Evolutionary conservation across 225 moss, liverwort and hornwort species (phyloP), one percentile per base, ranked within the genome.

Genomic region (Marchantia paleacea): DNA sequence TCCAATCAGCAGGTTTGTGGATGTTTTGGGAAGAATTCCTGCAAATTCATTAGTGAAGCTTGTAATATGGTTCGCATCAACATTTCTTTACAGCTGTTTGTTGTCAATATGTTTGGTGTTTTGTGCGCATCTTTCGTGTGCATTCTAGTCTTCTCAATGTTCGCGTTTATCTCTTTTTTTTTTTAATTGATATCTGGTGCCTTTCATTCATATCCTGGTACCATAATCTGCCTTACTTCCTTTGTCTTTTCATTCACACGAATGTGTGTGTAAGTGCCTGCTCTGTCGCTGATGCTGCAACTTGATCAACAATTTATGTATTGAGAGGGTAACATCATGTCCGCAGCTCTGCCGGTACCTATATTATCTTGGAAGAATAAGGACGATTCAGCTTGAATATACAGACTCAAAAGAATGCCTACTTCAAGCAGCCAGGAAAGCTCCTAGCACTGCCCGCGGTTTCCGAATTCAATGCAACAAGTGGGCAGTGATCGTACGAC

Each of bases 391-490:
- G 80, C 80, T 97, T 76, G 97, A 97, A 87, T 97, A 97, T 29
- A 94, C 94, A 72, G 97, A 97, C 79, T 93, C 97, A n/a, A 97
- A 93, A 78, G 97, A 97, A 67, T 94, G 97, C 83, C 86, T 97
- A 80, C 82, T 94, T 52, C 94, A 97, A 87, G 97, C 97, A 82
- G 92, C 92, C 79, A 90, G 97, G 74, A 97, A 97, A 83, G 94
- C 97, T 51, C 96, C 96, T 28, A 80, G 87, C 70, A 91, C 92
- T 78, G 96, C 96, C 20, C 91, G 96, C 67, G 96, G 96, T 52
- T 97, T 97, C 60, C 88, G 93, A 73, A 97, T 97, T 83, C 96
- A 94, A 76, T 97, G 96, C 87, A 97, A 94, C 25, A 94, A 97
- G 82, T 97, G 96, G 96, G 96, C 94, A 76, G 94, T 92, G 57